phyloP scores from a whole-genome alignment of 768 basidiomycete genomes.

The Stropharia rugosoannulata region DNA sequence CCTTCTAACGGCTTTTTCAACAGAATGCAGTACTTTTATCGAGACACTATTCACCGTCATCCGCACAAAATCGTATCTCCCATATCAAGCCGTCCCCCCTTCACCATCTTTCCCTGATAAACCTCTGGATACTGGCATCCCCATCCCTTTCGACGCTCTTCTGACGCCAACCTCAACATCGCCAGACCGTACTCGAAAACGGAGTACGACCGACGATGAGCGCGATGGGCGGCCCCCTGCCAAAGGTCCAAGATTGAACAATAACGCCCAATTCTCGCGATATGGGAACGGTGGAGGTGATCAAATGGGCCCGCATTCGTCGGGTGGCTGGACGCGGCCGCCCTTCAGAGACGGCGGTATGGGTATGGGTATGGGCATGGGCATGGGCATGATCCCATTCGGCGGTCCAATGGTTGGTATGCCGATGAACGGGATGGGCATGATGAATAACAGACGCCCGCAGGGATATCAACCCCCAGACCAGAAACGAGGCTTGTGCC shows the following conservation, averaged over 20 bases:
- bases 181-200: constrained; percentile 58
- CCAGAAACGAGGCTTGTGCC: constrained; percentile 76
- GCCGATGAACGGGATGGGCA: constrained; percentile 25
- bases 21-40: constrained; percentile 76
- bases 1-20: constrained; percentile 11
- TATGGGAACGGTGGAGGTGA: constrained; percentile 37
- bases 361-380: constrained; percentile 35
- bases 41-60: constrained; percentile 84
- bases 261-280: constrained; percentile 67
- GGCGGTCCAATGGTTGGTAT: constrained; percentile 18
- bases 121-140: constrained; percentile 65
- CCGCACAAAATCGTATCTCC: constrained; percentile 82
- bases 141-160: constrained; percentile 73
- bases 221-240: constrained; percentile 55
- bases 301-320: constrained; percentile 31
- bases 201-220: constrained; percentile 62
- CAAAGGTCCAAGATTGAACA: constrained; percentile 70
- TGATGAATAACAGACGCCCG: constrained; percentile 44
- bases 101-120: constrained; percentile 41
- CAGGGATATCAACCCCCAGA: constrained; percentile 71
- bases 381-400: constrained; percentile 28
- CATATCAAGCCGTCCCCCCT: constrained; percentile 51
- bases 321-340: constrained; percentile 43
- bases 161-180: constrained; percentile 42
- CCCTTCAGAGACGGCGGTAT: constrained; percentile 31